Percentiles rank a stretch among this genome's conserved stretches.
These are phyloP conservation scores for Sporothrix curviconia DNA, from an alignment of 2,329 filamentous ascomycete genomes.

Conservation along the genomic window DNA sequence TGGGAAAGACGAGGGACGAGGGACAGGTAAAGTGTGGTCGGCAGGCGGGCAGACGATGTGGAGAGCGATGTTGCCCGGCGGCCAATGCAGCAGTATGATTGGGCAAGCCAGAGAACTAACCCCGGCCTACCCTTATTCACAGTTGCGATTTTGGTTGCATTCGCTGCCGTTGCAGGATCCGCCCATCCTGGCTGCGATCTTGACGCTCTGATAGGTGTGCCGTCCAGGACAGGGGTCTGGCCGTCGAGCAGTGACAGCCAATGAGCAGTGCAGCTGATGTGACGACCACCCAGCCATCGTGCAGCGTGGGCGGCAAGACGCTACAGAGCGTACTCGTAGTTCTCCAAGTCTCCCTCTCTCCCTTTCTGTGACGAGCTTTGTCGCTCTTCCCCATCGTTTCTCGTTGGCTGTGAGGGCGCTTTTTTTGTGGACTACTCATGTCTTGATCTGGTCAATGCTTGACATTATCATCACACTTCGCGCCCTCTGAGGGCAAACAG, in stretches of 20 bases:
- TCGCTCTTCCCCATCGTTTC: not conserved
- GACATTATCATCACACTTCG: constrained; percentile 3
- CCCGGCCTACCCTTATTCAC: constrained; percentile 6
- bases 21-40: constrained; percentile 10
- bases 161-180: constrained; percentile 14
- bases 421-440: not conserved
- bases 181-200: constrained; percentile 24
- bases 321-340: constrained; percentile 6
- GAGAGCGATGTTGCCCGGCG: constrained; percentile 3
- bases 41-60: constrained; percentile 1
- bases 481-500: not conserved
- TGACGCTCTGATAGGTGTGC: constrained; percentile 29
- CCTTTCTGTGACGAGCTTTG: not conserved
- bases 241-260: constrained; percentile 25
- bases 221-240: constrained; percentile 14
- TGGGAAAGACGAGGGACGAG: not conserved
- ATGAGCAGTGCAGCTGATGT: constrained; percentile 32
- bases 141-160: constrained; percentile 3
- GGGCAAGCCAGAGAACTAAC: not conserved
- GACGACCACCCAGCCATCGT: constrained; percentile 33
- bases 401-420: not conserved
- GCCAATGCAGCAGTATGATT: not conserved
- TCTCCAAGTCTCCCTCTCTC: too few species aligned
- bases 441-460: not conserved
- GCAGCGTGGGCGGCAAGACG: constrained; percentile 39